phyloP scores from a whole-genome alignment of 2,329 filamentous ascomycete species.

The Colletotrichum godetiae region DNA sequence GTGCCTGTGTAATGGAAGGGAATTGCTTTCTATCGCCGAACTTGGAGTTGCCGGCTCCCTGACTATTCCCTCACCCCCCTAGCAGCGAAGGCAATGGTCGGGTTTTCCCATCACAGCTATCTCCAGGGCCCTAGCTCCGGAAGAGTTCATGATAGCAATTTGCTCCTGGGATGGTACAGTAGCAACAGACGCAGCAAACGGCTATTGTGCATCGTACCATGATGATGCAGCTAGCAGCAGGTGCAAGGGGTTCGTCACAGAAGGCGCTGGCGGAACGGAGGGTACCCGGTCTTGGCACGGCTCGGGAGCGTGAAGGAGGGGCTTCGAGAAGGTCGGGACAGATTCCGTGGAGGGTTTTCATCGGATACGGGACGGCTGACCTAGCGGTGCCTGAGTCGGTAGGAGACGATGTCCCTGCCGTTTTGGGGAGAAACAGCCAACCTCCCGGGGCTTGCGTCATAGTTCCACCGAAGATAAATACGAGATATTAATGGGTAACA shows the following conservation, averaged over 20 bases:
- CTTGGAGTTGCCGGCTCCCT: neutral
- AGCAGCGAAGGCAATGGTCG: neutral
- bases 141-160: neutral
- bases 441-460: conserved; percentile 15
- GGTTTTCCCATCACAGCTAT: neutral
- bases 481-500: neutral
- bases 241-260: conserved; percentile 32
- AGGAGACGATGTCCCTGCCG: conserved; percentile 19
- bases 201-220: neutral
- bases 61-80: conserved; percentile 1
- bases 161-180: neutral
- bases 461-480: conserved; percentile 17
- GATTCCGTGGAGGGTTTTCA: neutral
- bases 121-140: neutral
- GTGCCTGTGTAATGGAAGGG: neutral
- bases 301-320: conserved; percentile 4
- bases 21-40: neutral
- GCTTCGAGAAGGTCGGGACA: conserved; percentile 28
- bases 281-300: conserved; percentile 19
- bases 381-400: conserved; percentile 19
- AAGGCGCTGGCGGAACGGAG: conserved; percentile 11
- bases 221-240: neutral
- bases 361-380: conserved; percentile 16
- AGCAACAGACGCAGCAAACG: neutral
- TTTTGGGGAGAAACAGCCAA: neutral